These are phyloP conservation scores for Withania somnifera DNA, from an alignment of 305 asterid species.

Conservation along the genomic window DNA sequence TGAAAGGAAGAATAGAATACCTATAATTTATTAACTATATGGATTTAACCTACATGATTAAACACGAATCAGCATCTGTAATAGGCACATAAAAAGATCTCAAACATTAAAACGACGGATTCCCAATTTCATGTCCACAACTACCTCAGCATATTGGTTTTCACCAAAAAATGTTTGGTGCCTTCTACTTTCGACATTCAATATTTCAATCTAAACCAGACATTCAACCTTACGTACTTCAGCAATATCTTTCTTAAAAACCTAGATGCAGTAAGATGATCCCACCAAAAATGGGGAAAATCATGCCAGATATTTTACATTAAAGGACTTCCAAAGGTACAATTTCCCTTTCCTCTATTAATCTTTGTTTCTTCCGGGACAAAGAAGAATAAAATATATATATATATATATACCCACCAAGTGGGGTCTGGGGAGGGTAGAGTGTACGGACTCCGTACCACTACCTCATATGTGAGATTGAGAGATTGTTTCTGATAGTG, in stretches of 20 bases:
- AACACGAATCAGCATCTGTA: background rate
- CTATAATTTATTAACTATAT: background rate
- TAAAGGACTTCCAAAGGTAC: background rate
- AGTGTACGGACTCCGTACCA: no score
- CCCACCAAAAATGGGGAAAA: background rate
- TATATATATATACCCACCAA: no score
- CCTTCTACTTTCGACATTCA: background rate
- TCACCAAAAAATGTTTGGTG: background rate
- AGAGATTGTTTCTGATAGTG: conserved; percentile 1
- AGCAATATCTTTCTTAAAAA: background rate
- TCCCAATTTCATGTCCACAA: background rate
- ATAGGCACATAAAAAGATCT: background rate
- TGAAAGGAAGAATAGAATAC: background rate
- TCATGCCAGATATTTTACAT: background rate
- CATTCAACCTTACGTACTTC: background rate
- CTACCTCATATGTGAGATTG: no score
- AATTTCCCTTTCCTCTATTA: background rate
- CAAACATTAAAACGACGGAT: background rate
- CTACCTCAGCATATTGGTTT: background rate
- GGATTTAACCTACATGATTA: background rate
- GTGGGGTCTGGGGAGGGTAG: no score
- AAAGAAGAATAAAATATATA: no score
- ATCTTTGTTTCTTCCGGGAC: background rate
- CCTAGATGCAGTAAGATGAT: background rate
- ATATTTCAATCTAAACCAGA: background rate